These are phyloP conservation scores for Spizellomyces sp. DNA, from an alignment of 192 early-diverging fungal species.

Conservation along the genomic window DNA sequence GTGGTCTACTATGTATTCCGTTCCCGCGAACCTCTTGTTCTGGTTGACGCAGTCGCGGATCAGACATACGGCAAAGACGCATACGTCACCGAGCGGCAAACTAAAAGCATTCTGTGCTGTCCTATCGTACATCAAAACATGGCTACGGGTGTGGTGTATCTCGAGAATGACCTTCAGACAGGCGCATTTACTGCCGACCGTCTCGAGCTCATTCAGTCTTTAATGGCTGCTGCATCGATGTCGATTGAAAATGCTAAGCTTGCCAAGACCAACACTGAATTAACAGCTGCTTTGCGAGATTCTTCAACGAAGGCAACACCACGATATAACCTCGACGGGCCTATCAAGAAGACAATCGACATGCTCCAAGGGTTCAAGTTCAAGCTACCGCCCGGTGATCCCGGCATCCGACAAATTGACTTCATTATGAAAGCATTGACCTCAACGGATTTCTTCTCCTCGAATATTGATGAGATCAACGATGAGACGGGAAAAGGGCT, in stretches of 20 bases:
- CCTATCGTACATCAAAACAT: conserved; percentile 55
- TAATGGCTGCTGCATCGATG: conserved; percentile 53
- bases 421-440: conserved; percentile 49
- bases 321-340: conserved; percentile 56
- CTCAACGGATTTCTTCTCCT: conserved; percentile 49
- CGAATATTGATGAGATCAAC: conserved; percentile 58
- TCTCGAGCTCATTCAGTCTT: conserved; percentile 48
- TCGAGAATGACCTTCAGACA: conserved; percentile 52
- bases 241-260: conserved; percentile 57
- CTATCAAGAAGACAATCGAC: conserved; percentile 55
- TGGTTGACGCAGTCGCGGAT: conserved; percentile 39
- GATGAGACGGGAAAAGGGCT: conserved; percentile 52
- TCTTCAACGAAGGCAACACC: conserved; percentile 38
- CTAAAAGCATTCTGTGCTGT: conserved; percentile 54
- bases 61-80: conserved; percentile 42
- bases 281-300: conserved; percentile 44
- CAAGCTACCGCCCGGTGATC: conserved; percentile 38
- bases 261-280: conserved; percentile 47
- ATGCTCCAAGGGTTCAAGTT: conserved; percentile 46
- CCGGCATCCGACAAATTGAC: conserved; percentile 48
- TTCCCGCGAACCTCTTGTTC: conserved; percentile 43
- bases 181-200: conserved; percentile 46
- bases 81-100: conserved; percentile 41
- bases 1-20: conserved; percentile 47
- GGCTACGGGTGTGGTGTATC: conserved; percentile 49